phyloP scores from a whole-genome alignment of 2,329 filamentous ascomycete species.

The Trichophyton mentagrophytes region DNA sequence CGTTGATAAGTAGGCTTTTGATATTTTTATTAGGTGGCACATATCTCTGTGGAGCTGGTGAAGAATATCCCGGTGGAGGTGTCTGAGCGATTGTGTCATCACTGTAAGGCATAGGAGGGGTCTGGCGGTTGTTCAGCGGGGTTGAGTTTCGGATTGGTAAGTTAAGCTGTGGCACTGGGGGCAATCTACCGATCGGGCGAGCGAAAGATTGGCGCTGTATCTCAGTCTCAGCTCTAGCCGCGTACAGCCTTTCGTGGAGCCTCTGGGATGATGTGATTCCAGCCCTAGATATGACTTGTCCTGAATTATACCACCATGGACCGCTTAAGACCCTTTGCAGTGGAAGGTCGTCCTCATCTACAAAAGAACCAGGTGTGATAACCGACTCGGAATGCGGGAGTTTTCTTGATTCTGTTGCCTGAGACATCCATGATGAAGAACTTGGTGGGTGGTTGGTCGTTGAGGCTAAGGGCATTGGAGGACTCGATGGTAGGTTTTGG shows the following conservation, averaged over 20 bases:
- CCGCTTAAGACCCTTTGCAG: slow-evolving; percentile 12
- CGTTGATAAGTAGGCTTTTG: background rate
- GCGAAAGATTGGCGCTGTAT: background rate
- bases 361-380: background rate
- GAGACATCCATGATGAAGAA: background rate
- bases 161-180: background rate
- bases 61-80: background rate
- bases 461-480: background rate
- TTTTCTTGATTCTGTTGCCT: background rate
- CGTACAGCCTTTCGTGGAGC: slow-evolving; percentile 11
- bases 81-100: background rate
- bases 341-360: slow-evolving; percentile 2
- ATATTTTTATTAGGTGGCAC: background rate
- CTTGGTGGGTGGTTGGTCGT: background rate
- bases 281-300: background rate
- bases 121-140: background rate
- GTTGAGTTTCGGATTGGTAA: background rate
- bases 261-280: slow-evolving; percentile 9
- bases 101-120: background rate
- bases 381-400: background rate
- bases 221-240: slow-evolving; percentile 12
- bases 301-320: slow-evolving; percentile 12
- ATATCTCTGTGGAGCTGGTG: background rate
- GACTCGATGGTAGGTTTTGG: background rate
- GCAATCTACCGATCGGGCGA: background rate